Conservation (phyloP, 2,329 filamentous ascomycete species). For the Laburnicola sp. region DNA sequence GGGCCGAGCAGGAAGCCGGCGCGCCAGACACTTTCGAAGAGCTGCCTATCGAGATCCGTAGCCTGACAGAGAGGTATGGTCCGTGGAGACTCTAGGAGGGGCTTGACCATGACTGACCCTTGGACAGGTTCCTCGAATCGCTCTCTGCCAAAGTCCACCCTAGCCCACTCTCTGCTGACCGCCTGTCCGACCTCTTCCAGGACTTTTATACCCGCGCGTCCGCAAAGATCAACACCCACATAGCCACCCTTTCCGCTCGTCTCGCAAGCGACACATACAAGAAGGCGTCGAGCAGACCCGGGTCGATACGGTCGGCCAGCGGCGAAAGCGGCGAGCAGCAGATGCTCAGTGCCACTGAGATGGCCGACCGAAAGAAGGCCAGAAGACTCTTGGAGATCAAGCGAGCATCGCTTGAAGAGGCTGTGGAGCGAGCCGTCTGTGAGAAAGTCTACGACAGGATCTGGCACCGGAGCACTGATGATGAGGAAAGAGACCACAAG, state of each 20-base stretch:
- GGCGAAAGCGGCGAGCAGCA: constrained; percentile 63
- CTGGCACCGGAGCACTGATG: constrained; percentile 89
- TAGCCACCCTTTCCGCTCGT: constrained; percentile 74
- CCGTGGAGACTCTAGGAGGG: not conserved
- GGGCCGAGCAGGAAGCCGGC: constrained; percentile 33
- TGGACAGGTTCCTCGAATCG: constrained; percentile 80
- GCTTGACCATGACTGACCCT: not conserved
- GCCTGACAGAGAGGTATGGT: constrained; percentile 78
- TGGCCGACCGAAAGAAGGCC: constrained; percentile 76
- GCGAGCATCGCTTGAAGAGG: constrained; percentile 78
- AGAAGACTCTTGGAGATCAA: constrained; percentile 79
- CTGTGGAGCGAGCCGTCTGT: constrained; percentile 82
- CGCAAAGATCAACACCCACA: constrained; percentile 82
- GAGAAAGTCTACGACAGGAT: constrained; percentile 82
- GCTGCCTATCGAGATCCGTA: constrained; percentile 90
- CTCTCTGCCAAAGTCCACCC: constrained; percentile 84
- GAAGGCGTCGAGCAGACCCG: constrained; percentile 50
- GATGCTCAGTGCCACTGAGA: constrained; percentile 88
- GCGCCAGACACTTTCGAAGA: constrained; percentile 76
- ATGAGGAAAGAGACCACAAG: constrained; percentile 93
- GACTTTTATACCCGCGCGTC: constrained; percentile 87
- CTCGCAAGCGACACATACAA: constrained; percentile 67
- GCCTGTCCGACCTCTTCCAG: constrained; percentile 84
- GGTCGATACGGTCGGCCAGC: constrained; percentile 41
- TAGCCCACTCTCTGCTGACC: constrained; percentile 79